These are phyloP conservation scores for Vicia sativa DNA, from an alignment of 306 rosid genomes.

Conservation along the genomic window DNA sequence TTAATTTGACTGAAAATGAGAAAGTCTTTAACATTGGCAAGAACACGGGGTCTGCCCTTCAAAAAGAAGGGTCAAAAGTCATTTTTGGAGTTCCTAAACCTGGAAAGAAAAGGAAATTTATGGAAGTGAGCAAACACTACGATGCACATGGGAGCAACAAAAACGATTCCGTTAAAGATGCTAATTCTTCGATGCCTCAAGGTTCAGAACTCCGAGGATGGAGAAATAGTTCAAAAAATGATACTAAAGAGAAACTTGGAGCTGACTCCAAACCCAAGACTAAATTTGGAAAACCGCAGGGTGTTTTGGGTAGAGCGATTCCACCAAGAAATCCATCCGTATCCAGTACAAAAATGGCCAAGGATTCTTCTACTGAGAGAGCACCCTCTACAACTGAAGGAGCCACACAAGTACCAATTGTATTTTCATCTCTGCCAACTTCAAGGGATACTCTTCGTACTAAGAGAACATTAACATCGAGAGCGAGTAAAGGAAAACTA, in stretches of 20 bases:
- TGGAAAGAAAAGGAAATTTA: constrained; percentile 94
- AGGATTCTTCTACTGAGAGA: constrained; percentile 57
- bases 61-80: constrained; percentile 81
- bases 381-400: constrained; percentile 58
- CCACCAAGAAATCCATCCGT: constrained; percentile 44
- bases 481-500: constrained; percentile 75
- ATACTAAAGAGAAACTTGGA: constrained; percentile 57
- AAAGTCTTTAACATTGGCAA: constrained; percentile 79
- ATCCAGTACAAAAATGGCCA: constrained; percentile 45
- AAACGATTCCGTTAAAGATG: constrained; percentile 61
- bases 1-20: constrained; percentile 64
- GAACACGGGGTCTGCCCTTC: constrained; percentile 70
- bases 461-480: constrained; percentile 61
- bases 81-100: constrained; percentile 93
- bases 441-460: constrained; percentile 47
- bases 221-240: constrained; percentile 65
- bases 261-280: constrained; percentile 67
- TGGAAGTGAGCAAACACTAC: constrained; percentile 98
- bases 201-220: constrained; percentile 65
- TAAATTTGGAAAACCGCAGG: constrained; percentile 58
- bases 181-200: constrained; percentile 70
- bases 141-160: constrained; percentile 60
- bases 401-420: constrained; percentile 51
- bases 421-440: constrained; percentile 61
- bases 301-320: constrained; percentile 46